These are phyloP conservation scores for Claviceps sp. DNA, from an alignment of 2,329 filamentous ascomycete species.

Conservation along the genomic window DNA sequence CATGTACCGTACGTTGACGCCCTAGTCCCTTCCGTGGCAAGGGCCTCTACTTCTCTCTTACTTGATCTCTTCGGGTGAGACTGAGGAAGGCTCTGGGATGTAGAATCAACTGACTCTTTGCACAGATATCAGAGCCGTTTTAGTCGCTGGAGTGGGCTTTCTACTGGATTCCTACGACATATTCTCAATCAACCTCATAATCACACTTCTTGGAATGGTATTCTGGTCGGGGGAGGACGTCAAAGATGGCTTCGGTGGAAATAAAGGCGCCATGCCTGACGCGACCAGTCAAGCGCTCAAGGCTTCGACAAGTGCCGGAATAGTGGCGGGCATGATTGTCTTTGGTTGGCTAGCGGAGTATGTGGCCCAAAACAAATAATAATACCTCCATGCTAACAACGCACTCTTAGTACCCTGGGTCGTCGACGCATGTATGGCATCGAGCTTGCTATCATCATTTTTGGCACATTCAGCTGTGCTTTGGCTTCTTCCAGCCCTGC, in stretches of 20 bases:
- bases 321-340: constrained; percentile 61
- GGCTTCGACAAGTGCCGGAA: constrained; percentile 67
- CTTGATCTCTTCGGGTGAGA: no score
- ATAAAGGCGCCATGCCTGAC: constrained; percentile 46
- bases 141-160: constrained; percentile 71
- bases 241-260: constrained; percentile 34
- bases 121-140: constrained; percentile 51
- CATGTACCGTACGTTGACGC: constrained; percentile 42
- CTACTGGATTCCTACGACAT: constrained; percentile 74
- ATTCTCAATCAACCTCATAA: constrained; percentile 67
- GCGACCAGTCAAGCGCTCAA: constrained; percentile 62
- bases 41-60: background rate
- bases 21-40: background rate
- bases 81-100: background rate
- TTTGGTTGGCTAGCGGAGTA: constrained; percentile 67
- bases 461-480: constrained; percentile 54
- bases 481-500: constrained; percentile 47
- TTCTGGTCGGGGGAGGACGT: constrained; percentile 47
- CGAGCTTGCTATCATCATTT: constrained; percentile 59
- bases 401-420: constrained; percentile 39
- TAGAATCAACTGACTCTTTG: background rate
- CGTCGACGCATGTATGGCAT: constrained; percentile 74
- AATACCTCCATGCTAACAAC: constrained; percentile 8
- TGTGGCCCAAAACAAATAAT: constrained; percentile 7
- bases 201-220: constrained; percentile 59